These are phyloP conservation scores for Verruconis gallopava DNA, from an alignment of 2,329 filamentous ascomycete genomes.

Conservation along the genomic window DNA sequence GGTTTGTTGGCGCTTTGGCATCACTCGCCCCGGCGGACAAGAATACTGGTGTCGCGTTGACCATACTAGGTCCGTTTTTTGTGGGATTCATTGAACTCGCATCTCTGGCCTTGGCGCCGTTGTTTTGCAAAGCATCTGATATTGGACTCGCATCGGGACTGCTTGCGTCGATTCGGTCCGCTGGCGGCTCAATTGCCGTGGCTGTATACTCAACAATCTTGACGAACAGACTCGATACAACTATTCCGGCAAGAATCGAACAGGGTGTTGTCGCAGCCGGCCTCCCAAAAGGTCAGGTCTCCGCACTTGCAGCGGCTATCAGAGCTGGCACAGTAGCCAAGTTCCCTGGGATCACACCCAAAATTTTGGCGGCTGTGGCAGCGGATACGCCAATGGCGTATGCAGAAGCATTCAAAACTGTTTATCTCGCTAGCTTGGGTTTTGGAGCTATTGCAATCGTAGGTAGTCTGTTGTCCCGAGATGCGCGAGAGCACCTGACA, in stretches of 20 bases:
- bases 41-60: slow-evolving; percentile 13
- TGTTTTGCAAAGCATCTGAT: slow-evolving; percentile 21
- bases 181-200: slow-evolving; percentile 23
- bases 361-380: slow-evolving; percentile 14
- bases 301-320: slow-evolving; percentile 23
- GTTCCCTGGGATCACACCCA: slow-evolving; percentile 20
- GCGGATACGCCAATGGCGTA: slow-evolving; percentile 11
- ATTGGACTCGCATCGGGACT: slow-evolving; percentile 13
- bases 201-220: slow-evolving; percentile 28
- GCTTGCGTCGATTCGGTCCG: slow-evolving; percentile 11
- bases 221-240: slow-evolving; percentile 23
- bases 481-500: slow-evolving; percentile 13
- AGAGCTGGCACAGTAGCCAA: slow-evolving; percentile 16
- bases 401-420: slow-evolving; percentile 13
- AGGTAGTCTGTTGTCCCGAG: slow-evolving; percentile 12
- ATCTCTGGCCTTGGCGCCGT: slow-evolving; percentile 18
- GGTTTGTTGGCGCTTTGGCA: slow-evolving; percentile 14
- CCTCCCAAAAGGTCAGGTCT: slow-evolving; percentile 20
- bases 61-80: slow-evolving; percentile 17
- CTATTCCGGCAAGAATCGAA: slow-evolving; percentile 24
- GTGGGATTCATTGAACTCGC: slow-evolving; percentile 20
- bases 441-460: slow-evolving; percentile 15
- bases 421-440: slow-evolving; percentile 14
- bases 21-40: slow-evolving; percentile 14
- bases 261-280: slow-evolving; percentile 25